Conservation (phyloP, 164 flowering plant species). For the Magnolia kwangsiensis region DNA sequence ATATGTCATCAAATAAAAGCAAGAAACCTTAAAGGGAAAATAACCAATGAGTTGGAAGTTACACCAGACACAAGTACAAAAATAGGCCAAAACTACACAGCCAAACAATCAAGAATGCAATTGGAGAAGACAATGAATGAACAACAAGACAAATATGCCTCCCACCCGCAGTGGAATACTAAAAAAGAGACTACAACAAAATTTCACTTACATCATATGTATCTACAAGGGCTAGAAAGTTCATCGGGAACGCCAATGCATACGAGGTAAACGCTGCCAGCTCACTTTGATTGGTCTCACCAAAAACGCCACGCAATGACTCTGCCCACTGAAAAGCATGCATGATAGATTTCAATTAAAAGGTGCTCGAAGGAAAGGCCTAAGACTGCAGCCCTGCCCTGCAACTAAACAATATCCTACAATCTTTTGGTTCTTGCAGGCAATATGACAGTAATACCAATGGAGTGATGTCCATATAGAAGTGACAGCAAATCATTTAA, state of each 20-base stretch:
- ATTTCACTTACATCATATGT: slow-evolving; percentile 93
- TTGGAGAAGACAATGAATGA: not conserved
- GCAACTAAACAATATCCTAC: not conserved
- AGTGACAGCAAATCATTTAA: not conserved
- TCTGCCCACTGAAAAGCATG: slow-evolving; percentile 48
- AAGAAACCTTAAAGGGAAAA: not conserved
- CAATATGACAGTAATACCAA: not conserved
- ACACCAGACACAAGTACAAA: not conserved
- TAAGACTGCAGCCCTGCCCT: not conserved
- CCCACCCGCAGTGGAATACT: not conserved
- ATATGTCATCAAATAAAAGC: not conserved
- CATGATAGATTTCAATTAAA: not conserved
- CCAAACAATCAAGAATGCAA: not conserved
- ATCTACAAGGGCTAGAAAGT: slow-evolving; percentile 92
- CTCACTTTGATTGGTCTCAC: slow-evolving; percentile 98
- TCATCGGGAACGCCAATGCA: slow-evolving; percentile 87
- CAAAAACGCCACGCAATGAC: slow-evolving; percentile 58
- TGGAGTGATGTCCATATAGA: not conserved
- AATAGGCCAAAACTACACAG: too few relatives aligned
- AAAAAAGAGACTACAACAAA: not conserved
- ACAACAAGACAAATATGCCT: not conserved
- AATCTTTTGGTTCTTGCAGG: not conserved
- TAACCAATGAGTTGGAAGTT: not conserved
- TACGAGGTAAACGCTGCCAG: slow-evolving; percentile 96
- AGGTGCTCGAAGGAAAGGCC: too few relatives aligned